A percentile compares a stretch with the other conserved stretches of the same genome.
These are phyloP conservation scores for Gigaspora rosea DNA, from an alignment of 192 early-diverging fungal species.

Conservation along the genomic window DNA sequence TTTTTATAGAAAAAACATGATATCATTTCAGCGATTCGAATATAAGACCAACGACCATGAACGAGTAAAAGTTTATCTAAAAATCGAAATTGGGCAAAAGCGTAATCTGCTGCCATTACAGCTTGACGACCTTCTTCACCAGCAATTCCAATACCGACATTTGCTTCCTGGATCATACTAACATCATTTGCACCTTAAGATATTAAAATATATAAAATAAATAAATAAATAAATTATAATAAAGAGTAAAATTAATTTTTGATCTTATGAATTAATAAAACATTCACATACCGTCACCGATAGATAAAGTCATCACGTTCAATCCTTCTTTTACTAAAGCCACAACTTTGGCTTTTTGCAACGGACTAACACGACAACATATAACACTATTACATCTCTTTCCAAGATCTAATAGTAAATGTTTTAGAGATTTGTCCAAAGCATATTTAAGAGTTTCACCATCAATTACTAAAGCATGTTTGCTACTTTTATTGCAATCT, in stretches of 20 bases:
- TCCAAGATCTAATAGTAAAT: slow-evolving; percentile 69
- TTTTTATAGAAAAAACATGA: slow-evolving; percentile 97
- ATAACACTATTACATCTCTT: slow-evolving; percentile 85
- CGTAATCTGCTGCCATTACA: slow-evolving; percentile 90
- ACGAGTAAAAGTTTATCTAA: slow-evolving; percentile 82
- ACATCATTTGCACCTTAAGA: slow-evolving; percentile 88
- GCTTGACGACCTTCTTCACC: slow-evolving; percentile 96
- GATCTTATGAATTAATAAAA: neutral
- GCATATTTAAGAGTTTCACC: slow-evolving; percentile 84
- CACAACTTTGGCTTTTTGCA: slow-evolving; percentile 97
- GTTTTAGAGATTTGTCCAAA: slow-evolving; percentile 60
- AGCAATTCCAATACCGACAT: slow-evolving; percentile 92
- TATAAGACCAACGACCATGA: slow-evolving; percentile 92
- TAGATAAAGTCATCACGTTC: slow-evolving; percentile 86
- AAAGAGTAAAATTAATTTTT: neutral
- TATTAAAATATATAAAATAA: neutral
- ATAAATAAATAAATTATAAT: neutral
- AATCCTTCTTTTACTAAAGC: slow-evolving; percentile 78
- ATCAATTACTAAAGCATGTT: slow-evolving; percentile 83
- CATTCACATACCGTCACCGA: slow-evolving; percentile 72
- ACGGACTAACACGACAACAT: slow-evolving; percentile 93
- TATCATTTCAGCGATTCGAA: slow-evolving; percentile 83
- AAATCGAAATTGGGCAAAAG: slow-evolving; percentile 88
- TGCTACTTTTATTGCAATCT: slow-evolving; percentile 36
- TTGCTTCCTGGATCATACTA: slow-evolving; percentile 96